phyloP scores from a whole-genome alignment of 192 early-diverging fungal species.

The Blastocladiella britannica region DNA sequence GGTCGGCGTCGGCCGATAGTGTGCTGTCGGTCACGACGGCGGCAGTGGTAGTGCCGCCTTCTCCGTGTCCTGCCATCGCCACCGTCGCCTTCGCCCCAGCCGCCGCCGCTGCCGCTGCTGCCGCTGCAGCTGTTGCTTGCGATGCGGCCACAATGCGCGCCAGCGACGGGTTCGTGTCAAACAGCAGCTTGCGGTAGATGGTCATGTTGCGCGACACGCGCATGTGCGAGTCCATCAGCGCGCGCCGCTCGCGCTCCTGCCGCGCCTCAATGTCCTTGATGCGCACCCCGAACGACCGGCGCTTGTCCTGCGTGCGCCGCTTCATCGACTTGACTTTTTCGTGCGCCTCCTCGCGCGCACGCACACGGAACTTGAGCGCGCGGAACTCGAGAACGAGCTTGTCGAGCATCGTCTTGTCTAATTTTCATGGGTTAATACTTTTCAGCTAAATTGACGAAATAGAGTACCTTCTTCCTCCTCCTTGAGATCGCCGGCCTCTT shows the following conservation, averaged over 20 bases:
- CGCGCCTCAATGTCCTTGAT: constrained; percentile 7
- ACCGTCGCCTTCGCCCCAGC: no score
- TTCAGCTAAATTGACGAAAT: no score
- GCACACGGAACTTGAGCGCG: constrained; percentile 8
- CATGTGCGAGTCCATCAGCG: constrained; percentile 9
- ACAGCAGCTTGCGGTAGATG: constrained; percentile 10
- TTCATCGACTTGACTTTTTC: constrained; percentile 9
- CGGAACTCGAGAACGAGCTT: constrained; percentile 9
- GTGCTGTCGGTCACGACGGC: no score
- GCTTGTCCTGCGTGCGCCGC: constrained; percentile 7
- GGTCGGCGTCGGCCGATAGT: no score
- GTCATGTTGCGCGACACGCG: constrained; percentile 12
- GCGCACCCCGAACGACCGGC: constrained; percentile 3
- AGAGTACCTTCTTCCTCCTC: constrained; percentile 9
- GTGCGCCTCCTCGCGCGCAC: constrained; percentile 2
- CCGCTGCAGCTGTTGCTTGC: no score
- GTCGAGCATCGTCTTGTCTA: constrained; percentile 10
- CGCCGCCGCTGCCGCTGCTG: no score
- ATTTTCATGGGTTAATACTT: no score
- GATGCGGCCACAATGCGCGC: background rate
- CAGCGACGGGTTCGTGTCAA: constrained; percentile 3
- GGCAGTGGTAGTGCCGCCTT: no score
- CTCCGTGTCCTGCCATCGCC: constrained; percentile 17
- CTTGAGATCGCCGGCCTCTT: constrained; percentile 8
- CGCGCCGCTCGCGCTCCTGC: constrained; percentile 12